Evolutionary conservation across 768 basidiomycete genomes (phyloP), one percentile per base, ranked within the genome.

Genomic region (Aureoboletus auriporus): DNA sequence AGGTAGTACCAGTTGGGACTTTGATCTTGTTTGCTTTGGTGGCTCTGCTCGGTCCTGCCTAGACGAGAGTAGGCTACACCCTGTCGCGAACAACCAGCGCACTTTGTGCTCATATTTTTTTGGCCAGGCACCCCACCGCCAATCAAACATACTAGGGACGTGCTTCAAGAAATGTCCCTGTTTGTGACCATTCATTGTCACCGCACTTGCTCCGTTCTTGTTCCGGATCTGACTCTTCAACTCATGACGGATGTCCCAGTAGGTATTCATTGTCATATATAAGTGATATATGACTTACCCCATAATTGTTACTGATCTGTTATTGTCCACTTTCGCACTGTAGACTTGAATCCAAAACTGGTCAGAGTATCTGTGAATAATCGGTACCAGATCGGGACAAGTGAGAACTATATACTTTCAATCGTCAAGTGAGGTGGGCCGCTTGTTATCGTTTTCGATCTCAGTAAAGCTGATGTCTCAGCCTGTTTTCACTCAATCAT

Each of bases 1-100:
- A 23, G 4, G 20, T 39, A 35, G 53, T 42, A 42, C 43, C 39
- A 39, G 47, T 28, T 14, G 13, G 8, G 23, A 40, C 47, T 52
- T 56, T 63, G 57, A 39, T 41, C 17, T 49, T 66, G 51, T 64
- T 67, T 55, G 46, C 42, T 50, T 39, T 38, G 47, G 50, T 50
- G 47, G 43, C 42, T 45, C 36, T 38, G 44, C 39, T 23, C 20
- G n/a, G n/a, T n/a, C n/a, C n/a, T n/a, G n/a, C n/a, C n/a, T n/a
- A n/a, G n/a, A n/a, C n/a, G n/a, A n/a, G 20, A 23, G 20, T 23
- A 23, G 20, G 20, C 20, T 4, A 23, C 4, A 23, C 20, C 20
- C 20, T 23, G 20, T 4, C 20, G 20, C 20, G 20, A 23, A 23
- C 20, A 23, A 23, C 20, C 20, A 23, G 2, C 20, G 20, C 20